Evolutionary conservation across 2,329 filamentous ascomycete species (phyloP).

Genomic region (Venturiaceae sp.): DNA sequence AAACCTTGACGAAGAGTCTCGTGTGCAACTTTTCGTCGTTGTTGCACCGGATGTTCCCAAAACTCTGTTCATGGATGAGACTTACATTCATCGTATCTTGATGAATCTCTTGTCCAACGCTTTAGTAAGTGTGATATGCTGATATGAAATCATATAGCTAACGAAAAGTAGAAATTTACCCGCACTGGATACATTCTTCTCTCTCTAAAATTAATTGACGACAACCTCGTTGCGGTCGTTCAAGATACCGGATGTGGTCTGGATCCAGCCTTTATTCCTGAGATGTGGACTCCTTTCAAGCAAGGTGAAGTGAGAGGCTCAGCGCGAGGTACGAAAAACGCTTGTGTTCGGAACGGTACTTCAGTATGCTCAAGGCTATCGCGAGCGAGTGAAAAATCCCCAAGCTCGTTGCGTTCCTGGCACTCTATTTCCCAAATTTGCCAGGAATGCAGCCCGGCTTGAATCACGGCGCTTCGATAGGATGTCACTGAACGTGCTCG

Average conservation of each 20-base stretch:
- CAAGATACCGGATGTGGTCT: slow-evolving; percentile 8
- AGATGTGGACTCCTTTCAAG: slow-evolving; percentile 9
- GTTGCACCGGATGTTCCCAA: slow-evolving; percentile 21
- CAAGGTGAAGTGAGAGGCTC: slow-evolving; percentile 8
- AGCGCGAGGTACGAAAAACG: not conserved
- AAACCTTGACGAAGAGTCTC: slow-evolving; percentile 21
- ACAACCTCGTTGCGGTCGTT: slow-evolving; percentile 1
- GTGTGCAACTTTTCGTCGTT: slow-evolving; percentile 22
- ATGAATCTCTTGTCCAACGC: slow-evolving; percentile 27
- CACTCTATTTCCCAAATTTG: no score
- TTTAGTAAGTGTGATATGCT: slow-evolving; percentile 4
- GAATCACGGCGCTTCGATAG: no score
- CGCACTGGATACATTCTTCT: slow-evolving; percentile 6
- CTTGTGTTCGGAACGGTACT: no score
- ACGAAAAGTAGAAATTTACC: slow-evolving; percentile 2
- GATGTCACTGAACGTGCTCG: no score
- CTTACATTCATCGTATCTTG: slow-evolving; percentile 24
- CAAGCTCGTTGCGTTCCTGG: no score
- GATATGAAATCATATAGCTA: not conserved
- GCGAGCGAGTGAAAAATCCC: no score
- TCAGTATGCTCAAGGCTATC: no score
- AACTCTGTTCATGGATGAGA: slow-evolving; percentile 24
- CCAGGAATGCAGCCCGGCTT: no score
- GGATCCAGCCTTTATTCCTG: slow-evolving; percentile 7
- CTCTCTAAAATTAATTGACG: not conserved